Base-by-base conservation (phyloP, 1,284 basidiomycete genomes). In the Ceratobasidium sp. region DNA sequence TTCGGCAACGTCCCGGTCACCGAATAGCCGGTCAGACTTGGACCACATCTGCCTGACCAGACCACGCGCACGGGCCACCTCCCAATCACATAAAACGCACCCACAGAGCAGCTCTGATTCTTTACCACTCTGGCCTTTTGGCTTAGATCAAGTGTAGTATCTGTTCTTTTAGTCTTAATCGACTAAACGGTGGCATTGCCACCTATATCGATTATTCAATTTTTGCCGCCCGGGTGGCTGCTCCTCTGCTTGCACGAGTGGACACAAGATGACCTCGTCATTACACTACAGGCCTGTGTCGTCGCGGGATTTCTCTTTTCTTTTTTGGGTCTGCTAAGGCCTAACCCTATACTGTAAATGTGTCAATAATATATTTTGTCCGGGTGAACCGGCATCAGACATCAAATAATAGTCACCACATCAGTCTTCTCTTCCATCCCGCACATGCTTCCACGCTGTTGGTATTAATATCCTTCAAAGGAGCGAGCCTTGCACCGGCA, bases 101-200 rank as follows among this genome's bases (percentile, higher is more conserved):
- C 38, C 9, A 9, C 4, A 8, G 21, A 9, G 30, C 43, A 3
- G 16, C 23, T 16, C 26, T 23, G 3, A 2, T 66, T 47, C 49
- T 52, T 41, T 30, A 91, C 89, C 90, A 91, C 91, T 94, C 89
- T 93, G 92, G 90, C 92, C 92, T 91, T 91, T 92, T 92, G 92
- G 92, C 90, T 93, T 94, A 92, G 92, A 93, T 92, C 91, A 94
- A 93, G 92, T 94, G 92, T 94, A 93, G 92, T 93, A 93, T 91
- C 90, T 91, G 90, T 91, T 91, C 90, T 91, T 91, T 89, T 89
- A 75, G 67, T 70, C 67, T 70, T 70, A 70, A 70, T 70, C 67
- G 64, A 67, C 64, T 67, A 67, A 67, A 67, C 64, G 64, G 64
- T 67, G 64, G 64, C 64, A 67, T 67, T 55, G 64, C 64, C 64